Conservation (phyloP, 805 yeast species). For the Zygosaccharomyces bisporus region DNA sequence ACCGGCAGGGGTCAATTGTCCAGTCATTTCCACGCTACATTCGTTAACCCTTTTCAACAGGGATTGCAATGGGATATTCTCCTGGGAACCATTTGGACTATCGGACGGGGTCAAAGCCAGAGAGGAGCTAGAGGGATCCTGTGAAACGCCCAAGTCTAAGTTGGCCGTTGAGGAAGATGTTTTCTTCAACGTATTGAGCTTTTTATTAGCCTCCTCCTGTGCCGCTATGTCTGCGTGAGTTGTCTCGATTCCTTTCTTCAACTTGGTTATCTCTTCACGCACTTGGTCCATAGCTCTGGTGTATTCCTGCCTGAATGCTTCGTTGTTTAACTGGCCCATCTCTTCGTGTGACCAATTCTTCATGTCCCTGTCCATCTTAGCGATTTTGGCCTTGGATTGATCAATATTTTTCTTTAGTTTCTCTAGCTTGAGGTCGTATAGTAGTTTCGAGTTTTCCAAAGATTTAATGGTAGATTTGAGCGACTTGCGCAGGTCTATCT, state of each 20-base stretch:
- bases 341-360: slow-evolving; percentile 26
- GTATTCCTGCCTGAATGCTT: slow-evolving; percentile 17
- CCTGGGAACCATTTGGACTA: not conserved
- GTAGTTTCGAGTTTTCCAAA: slow-evolving; percentile 33
- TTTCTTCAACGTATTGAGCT: slow-evolving; percentile 23
- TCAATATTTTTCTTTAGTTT: slow-evolving; percentile 30
- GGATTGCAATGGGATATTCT: not conserved
- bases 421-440: slow-evolving; percentile 32
- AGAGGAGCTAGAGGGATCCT: not conserved
- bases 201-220: slow-evolving; percentile 26
- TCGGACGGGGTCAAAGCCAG: not conserved
- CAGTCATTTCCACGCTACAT: slow-evolving; percentile 26
- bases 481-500: slow-evolving; percentile 32
- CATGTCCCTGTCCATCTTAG: slow-evolving; percentile 32
- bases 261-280: slow-evolving; percentile 13
- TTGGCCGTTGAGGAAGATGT: slow-evolving; percentile 10
- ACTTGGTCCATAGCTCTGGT: slow-evolving; percentile 10
- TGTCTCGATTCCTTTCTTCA: slow-evolving; percentile 11
- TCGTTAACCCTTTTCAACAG: slow-evolving; percentile 26
- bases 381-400: slow-evolving; percentile 23
- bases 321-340: slow-evolving; percentile 17
- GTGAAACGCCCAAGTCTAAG: not conserved
- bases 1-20: slow-evolving; percentile 26
- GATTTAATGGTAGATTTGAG: slow-evolving; percentile 35
- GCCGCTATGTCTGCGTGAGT: slow-evolving; percentile 22